Conservation (phyloP, 2,329 filamentous ascomycete species). For the Pleoardoris graminearum region DNA sequence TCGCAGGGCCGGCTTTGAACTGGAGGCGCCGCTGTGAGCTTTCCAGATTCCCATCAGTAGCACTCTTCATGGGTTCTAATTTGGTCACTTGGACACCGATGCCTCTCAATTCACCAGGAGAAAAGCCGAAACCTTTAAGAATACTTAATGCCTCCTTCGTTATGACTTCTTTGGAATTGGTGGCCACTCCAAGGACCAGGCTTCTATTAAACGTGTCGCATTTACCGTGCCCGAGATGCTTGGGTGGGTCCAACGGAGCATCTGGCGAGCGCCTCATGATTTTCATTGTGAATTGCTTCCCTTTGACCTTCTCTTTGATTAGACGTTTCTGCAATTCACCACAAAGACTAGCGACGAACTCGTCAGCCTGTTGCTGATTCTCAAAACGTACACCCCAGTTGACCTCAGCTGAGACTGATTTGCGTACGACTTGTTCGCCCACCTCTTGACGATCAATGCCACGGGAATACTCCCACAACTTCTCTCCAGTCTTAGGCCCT, state of each 20-base stretch:
- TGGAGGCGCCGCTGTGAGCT: slow-evolving; percentile 78
- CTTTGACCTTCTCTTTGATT: slow-evolving; percentile 81
- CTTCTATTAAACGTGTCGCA: slow-evolving; percentile 96
- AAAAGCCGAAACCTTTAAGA: slow-evolving; percentile 78
- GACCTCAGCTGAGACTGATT: slow-evolving; percentile 95
- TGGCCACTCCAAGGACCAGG: slow-evolving; percentile 77
- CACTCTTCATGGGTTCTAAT: slow-evolving; percentile 74
- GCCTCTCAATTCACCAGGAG: slow-evolving; percentile 89
- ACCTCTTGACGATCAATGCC: slow-evolving; percentile 87
- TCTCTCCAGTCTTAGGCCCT: slow-evolving; percentile 91
- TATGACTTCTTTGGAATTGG: slow-evolving; percentile 71
- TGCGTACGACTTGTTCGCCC: slow-evolving; percentile 80
- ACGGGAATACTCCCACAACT: slow-evolving; percentile 84
- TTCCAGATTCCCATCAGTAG: slow-evolving; percentile 57
- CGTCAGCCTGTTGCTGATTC: slow-evolving; percentile 87
- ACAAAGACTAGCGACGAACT: slow-evolving; percentile 84
- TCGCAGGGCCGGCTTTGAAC: slow-evolving; percentile 63
- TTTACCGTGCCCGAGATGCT: slow-evolving; percentile 92
- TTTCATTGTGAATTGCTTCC: slow-evolving; percentile 87
- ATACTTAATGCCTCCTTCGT: slow-evolving; percentile 85
- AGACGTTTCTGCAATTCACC: slow-evolving; percentile 82
- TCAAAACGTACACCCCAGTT: slow-evolving; percentile 98
- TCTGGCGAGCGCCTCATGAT: slow-evolving; percentile 87
- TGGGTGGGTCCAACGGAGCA: slow-evolving; percentile 86
- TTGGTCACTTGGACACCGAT: slow-evolving; percentile 93